Percentiles rank a stretch among this genome's conserved stretches.
Evolutionary conservation across 352 stramenopile species (phyloP).

Genomic region (Phytophthora pisi): DNA sequence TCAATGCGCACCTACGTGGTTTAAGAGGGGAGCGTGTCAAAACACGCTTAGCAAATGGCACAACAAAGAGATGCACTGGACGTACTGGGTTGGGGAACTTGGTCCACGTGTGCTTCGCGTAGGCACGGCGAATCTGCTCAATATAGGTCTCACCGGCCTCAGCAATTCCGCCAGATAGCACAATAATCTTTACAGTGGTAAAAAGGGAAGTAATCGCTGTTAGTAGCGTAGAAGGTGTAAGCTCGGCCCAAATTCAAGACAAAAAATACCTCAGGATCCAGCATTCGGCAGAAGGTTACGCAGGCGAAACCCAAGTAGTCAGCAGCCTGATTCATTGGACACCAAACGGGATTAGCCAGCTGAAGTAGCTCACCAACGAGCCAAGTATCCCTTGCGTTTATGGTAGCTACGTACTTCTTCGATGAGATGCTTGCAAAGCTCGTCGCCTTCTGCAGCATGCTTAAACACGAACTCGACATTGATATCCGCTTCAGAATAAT

Average conservation of each 20-base stretch:
- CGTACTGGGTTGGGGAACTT: slow-evolving; percentile 75
- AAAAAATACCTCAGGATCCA: slow-evolving; percentile 74
- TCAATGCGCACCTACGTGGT: slow-evolving; percentile 66
- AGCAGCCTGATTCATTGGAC: slow-evolving; percentile 48
- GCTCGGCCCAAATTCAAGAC: not conserved
- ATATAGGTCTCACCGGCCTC: slow-evolving; percentile 76
- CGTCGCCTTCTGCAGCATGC: slow-evolving; percentile 65
- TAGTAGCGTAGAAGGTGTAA: not conserved
- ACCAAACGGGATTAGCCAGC: slow-evolving; percentile 7
- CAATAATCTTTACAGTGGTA: slow-evolving; percentile 60
- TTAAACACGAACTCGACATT: slow-evolving; percentile 78
- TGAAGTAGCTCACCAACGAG: not conserved
- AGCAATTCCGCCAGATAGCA: slow-evolving; percentile 77
- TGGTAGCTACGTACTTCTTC: slow-evolving; percentile 48
- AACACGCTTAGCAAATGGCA: not conserved
- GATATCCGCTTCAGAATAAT: slow-evolving; percentile 53
- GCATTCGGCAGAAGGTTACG: slow-evolving; percentile 75
- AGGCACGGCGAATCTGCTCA: slow-evolving; percentile 62
- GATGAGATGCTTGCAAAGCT: slow-evolving; percentile 73
- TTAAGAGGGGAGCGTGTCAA: too few species aligned
- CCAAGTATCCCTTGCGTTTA: not conserved
- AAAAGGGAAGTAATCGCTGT: not conserved
- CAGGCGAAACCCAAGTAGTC: slow-evolving; percentile 87
- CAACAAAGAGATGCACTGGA: not conserved
- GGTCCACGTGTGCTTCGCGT: slow-evolving; percentile 77